Conservation (phyloP, 78 protist species). For the Dictyostelium brefeldianum region DNA sequence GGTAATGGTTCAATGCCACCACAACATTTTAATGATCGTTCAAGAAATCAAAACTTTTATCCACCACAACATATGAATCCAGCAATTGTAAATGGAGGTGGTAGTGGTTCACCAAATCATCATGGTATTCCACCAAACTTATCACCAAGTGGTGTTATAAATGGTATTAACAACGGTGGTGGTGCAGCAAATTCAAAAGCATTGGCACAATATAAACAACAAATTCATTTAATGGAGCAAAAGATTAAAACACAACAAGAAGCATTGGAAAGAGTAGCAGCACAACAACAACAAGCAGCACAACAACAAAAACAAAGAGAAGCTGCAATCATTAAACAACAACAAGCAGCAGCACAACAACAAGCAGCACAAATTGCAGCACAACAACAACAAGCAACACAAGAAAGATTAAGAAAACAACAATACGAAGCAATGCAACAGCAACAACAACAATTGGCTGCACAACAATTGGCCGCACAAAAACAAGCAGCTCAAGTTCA, state of each 20-base stretch:
- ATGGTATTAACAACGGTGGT: background rate
- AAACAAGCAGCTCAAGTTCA: background rate
- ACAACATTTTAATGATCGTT: background rate
- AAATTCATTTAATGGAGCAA: slow-evolving; percentile 14
- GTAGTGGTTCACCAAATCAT: slow-evolving; percentile 3
- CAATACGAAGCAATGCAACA: slow-evolving; percentile 3
- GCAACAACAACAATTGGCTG: slow-evolving; percentile 36
- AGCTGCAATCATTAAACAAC: background rate
- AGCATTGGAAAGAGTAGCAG: background rate
- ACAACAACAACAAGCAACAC: slow-evolving; percentile 7
- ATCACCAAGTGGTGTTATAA: background rate
- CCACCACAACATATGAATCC: slow-evolving; percentile 8
- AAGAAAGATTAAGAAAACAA: slow-evolving; percentile 43
- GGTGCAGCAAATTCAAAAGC: background rate
- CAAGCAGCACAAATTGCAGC: background rate
- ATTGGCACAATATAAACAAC: slow-evolving; percentile 12
- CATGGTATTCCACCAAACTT: background rate
- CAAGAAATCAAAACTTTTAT: background rate
- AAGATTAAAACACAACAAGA: slow-evolving; percentile 21
- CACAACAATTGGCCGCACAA: slow-evolving; percentile 18
- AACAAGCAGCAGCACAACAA: slow-evolving; percentile 3
- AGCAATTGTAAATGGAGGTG: background rate
- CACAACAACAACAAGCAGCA: slow-evolving; percentile 30
- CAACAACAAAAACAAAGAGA: slow-evolving; percentile 23
- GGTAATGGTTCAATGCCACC: background rate